Evolutionary conservation across 108 stramenopile species (phyloP), one percentile per base, ranked within the genome.

Genomic region (Cyclotella kingstonii): DNA sequence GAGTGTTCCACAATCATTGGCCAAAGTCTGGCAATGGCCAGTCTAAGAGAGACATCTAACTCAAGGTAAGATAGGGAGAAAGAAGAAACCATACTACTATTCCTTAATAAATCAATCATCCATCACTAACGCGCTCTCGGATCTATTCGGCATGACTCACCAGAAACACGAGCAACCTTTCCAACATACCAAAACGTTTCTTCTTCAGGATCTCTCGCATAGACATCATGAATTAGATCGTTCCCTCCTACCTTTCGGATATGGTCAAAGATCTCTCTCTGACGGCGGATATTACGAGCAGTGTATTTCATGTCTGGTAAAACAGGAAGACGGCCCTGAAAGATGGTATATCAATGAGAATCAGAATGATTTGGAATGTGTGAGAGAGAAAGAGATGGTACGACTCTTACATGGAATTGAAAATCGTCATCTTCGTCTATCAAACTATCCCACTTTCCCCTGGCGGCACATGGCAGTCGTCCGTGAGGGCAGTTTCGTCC

Each of bases 161-260:
- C 73, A 6, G 82, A 76, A 8, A 87, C 77, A 22, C 86, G 76
- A 21, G 88, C 87, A 15, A 93, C 77, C 59, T 93, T 93, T n/a
- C 91, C 91, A 33, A 79, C 66, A 68, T 78, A 93, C 86, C 86
- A 93, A 70, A 82, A 87, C 9, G 73, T 59, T 36, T 84, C 73
- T 7, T 65, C 48, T 3, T 71, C 70, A n/a, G 78, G 75, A 52
- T 87, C 83, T 54, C 79, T 71, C 12, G 82, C 82, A 54, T 93
- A 93, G 0, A 93, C 73, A 60, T 93, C 91, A 53, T 89, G 79
- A 21, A 69, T 77, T 30, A 85, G 36, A 23, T 89, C 88, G 45
- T 64, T 70, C 5, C 85, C 91, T 12, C 73, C 84, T 7, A 74
- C 80, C 22, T 81, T 65, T 46, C 81, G 80, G 54, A 93, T 86